A percentile compares a stretch with the other conserved stretches of the same genome.
Conservation (phyloP, 345 rosid genomes). For the Ceriops zippeliana region DNA sequence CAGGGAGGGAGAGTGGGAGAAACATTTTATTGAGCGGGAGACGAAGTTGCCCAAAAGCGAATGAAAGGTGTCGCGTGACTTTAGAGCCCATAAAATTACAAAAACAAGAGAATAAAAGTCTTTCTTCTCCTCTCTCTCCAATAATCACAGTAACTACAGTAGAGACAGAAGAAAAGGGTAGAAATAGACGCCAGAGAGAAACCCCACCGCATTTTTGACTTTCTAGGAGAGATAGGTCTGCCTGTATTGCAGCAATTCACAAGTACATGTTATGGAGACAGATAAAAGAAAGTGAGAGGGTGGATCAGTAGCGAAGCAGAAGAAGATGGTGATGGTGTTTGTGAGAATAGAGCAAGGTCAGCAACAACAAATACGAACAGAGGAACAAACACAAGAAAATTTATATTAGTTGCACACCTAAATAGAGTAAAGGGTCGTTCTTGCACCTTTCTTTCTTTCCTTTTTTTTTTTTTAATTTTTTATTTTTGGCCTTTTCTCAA, state of each 20-base stretch:
- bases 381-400: not conserved
- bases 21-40: not conserved
- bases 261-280: not conserved
- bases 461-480: not conserved
- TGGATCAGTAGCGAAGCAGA: not conserved
- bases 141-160: constrained; percentile 19
- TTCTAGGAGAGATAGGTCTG: constrained; percentile 14
- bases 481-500: too few relatives aligned
- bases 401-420: not conserved
- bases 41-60: constrained; percentile 12
- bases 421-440: constrained; percentile 9
- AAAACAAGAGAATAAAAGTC: constrained; percentile 35
- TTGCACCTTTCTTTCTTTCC: not conserved
- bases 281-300: not conserved
- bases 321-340: not conserved
- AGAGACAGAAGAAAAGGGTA: constrained; percentile 19
- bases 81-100: constrained; percentile 28
- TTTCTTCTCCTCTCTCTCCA: constrained; percentile 17
- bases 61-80: constrained; percentile 36
- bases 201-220: constrained; percentile 32
- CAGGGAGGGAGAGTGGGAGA: constrained; percentile 3
- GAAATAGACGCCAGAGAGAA: constrained; percentile 25
- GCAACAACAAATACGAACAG: constrained; percentile 6
- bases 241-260: not conserved
- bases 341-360: constrained; percentile 15